A percentile compares a stretch with the other conserved stretches of the same genome.
phyloP scores from a whole-genome alignment of 495 filamentous ascomycete species.

The Aspergillus bertholletiae region DNA sequence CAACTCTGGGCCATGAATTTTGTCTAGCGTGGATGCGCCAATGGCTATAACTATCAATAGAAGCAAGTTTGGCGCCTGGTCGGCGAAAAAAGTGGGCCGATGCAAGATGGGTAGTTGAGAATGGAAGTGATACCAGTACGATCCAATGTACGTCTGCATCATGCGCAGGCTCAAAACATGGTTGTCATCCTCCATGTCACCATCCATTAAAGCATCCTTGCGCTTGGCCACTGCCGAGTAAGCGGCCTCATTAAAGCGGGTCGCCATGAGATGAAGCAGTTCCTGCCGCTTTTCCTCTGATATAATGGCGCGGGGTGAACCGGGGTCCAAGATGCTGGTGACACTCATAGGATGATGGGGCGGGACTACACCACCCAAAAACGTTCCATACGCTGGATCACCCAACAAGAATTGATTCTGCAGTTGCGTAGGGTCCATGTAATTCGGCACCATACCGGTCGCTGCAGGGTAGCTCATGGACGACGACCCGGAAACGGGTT shows the following conservation, averaged over 20 bases:
- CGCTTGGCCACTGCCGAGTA: conserved; percentile 70
- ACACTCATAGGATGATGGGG: conserved; percentile 80
- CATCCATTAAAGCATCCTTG: conserved; percentile 74
- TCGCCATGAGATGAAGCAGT: conserved; percentile 79
- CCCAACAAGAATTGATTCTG: conserved; percentile 40
- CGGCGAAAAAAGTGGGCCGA: conserved; percentile 86
- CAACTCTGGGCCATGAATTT: conserved; percentile 66
- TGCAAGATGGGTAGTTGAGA: conserved; percentile 93
- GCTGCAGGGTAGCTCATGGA: conserved; percentile 28
- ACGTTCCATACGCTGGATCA: conserved; percentile 35
- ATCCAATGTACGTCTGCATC: conserved; percentile 93
- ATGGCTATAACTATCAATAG: conserved; percentile 94
- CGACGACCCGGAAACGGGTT: conserved; percentile 33
- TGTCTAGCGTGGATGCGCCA: conserved; percentile 84
- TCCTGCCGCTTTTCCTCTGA: conserved; percentile 85
- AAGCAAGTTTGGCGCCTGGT: conserved; percentile 78
- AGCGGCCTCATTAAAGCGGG: conserved; percentile 76
- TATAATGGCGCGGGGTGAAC: conserved; percentile 71
- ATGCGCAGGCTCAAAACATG: conserved; percentile 86
- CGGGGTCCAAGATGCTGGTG: conserved; percentile 82
- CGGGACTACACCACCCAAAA: conserved; percentile 33
- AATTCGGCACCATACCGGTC: conserved; percentile 40
- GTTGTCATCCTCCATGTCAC: conserved; percentile 64
- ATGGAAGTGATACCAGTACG: conserved; percentile 94
- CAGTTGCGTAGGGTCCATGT: conserved; percentile 44